Evolutionary conservation across 2,329 filamentous ascomycete species (phyloP).

Genomic region (Lasiodiplodia gonubiensis): DNA sequence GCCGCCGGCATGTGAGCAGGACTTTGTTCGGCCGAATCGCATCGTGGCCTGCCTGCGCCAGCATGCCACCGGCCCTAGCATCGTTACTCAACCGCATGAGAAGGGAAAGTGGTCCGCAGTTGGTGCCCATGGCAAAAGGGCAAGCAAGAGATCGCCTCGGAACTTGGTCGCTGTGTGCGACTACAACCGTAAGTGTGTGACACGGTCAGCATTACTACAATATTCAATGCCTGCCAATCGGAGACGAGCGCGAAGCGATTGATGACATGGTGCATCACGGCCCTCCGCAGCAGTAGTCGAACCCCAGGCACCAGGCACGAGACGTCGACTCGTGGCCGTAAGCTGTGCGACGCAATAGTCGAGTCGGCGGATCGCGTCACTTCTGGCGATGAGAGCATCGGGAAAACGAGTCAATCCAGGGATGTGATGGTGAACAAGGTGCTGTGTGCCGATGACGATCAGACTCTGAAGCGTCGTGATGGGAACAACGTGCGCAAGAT

Average conservation of each 20-base stretch:
- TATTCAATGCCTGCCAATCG: conserved; percentile 16
- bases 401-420: conserved; percentile 8
- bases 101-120: conserved; percentile 10
- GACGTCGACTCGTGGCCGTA: conserved; percentile 21
- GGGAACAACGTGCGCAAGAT: conserved; percentile 14
- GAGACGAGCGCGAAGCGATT: conserved; percentile 13
- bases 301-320: conserved; percentile 24
- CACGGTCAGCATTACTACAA: conserved; percentile 24
- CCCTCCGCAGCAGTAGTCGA: conserved; percentile 7
- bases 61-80: conserved; percentile 2
- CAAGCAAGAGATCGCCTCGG: conserved; percentile 19
- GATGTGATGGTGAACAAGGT: conserved; percentile 2
- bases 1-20: conserved; percentile 14
- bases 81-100: conserved; percentile 24
- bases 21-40: conserved; percentile 7
- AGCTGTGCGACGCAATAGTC: conserved; percentile 18
- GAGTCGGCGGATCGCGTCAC: neutral
- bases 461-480: neutral
- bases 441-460: conserved; percentile 12
- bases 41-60: conserved; percentile 1
- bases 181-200: conserved; percentile 17
- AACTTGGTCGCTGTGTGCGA: conserved; percentile 20
- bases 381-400: neutral
- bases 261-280: conserved; percentile 18
- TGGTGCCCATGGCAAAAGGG: conserved; percentile 21